phyloP scores from a whole-genome alignment of 352 stramenopile species.

The Globisporangium lucens region DNA sequence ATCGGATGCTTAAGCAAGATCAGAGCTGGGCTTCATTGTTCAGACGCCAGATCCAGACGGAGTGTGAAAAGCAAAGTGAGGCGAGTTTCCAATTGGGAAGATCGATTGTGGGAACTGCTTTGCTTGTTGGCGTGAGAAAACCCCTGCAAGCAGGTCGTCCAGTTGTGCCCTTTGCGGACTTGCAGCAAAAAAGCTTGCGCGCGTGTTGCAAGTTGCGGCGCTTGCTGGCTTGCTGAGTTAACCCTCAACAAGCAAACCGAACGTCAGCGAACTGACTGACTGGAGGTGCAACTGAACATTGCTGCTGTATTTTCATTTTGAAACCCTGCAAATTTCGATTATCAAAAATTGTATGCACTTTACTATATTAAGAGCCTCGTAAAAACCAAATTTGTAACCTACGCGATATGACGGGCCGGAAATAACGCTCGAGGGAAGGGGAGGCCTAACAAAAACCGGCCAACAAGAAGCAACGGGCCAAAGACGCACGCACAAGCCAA shows the following conservation, averaged over 20 bases:
- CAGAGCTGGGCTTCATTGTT: background rate
- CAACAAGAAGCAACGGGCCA: background rate
- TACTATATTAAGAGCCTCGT: background rate
- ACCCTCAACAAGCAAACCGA: background rate
- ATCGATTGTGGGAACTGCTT: too few relatives aligned
- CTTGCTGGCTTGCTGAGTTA: background rate
- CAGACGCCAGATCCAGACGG: background rate
- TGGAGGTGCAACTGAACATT: background rate
- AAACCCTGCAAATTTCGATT: background rate
- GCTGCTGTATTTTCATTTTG: background rate
- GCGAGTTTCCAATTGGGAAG: background rate
- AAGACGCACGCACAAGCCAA: background rate
- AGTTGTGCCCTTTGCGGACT: background rate
- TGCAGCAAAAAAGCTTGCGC: background rate
- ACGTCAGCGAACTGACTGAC: background rate
- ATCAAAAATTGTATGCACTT: too few relatives aligned
- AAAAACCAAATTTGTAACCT: background rate
- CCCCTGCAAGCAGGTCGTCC: background rate
- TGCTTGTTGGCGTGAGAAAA: background rate
- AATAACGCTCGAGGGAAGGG: constrained; percentile 6
- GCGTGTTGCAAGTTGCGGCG: background rate
- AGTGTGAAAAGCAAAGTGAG: background rate
- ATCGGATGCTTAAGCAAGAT: background rate
- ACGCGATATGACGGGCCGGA: background rate
- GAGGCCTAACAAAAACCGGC: background rate